phyloP scores from a whole-genome alignment of 2,329 filamentous ascomycete genomes.

The Botryotinia narcissicola region DNA sequence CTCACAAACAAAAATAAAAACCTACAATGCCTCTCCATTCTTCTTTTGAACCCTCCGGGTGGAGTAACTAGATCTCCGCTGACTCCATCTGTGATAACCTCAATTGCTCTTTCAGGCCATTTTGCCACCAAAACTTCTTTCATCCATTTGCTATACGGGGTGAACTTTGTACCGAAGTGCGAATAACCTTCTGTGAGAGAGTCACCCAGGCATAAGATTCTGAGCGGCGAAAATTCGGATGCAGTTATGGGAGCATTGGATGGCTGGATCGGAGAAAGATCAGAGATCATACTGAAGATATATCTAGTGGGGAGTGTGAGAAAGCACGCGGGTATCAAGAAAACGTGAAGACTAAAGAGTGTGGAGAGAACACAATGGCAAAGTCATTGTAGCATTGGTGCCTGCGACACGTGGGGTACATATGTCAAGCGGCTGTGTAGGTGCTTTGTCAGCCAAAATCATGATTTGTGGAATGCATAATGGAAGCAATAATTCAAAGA shows the following conservation, averaged over 20 bases:
- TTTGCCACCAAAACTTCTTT: constrained; percentile 45
- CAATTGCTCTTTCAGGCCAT: constrained; percentile 39
- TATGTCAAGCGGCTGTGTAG: background rate
- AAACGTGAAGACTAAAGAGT: background rate
- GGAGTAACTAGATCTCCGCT: constrained; percentile 29
- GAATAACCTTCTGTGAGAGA: constrained; percentile 56
- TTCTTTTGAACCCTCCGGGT: constrained; percentile 19
- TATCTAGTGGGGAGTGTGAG: background rate
- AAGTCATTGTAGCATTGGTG: background rate
- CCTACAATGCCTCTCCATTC: constrained; percentile 28
- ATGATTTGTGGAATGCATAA: background rate
- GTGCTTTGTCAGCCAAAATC: background rate
- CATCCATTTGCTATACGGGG: constrained; percentile 55
- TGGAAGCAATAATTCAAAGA: background rate
- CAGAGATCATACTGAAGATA: background rate
- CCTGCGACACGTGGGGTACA: background rate
- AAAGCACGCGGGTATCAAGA: background rate
- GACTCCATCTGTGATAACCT: constrained; percentile 26
- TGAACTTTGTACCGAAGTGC: constrained; percentile 43
- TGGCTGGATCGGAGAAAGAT: background rate
- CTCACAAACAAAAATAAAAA: background rate
- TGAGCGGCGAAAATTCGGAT: constrained; percentile 25
- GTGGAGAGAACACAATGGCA: background rate
- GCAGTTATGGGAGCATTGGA: background rate
- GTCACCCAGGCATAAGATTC: constrained; percentile 33